A percentile compares a stretch with the other conserved stretches of the same genome.
Conservation (phyloP, 345 rosid genomes). For the Gossypium longicalyx region DNA sequence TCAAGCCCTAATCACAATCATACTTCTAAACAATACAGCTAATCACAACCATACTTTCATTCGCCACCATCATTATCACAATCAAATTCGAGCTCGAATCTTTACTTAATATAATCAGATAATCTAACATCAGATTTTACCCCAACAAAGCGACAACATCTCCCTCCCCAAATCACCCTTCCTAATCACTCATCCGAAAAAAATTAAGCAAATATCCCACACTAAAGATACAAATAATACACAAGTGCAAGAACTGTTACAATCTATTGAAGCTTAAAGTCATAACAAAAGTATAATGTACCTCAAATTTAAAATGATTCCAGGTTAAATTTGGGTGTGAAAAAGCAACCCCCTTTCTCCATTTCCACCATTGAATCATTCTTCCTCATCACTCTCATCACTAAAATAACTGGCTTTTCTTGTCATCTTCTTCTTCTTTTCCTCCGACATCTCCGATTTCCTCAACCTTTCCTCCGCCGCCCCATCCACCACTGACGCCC, state of each 20-base stretch:
- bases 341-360: background rate
- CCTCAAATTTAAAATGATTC: constrained; percentile 1
- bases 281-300: background rate
- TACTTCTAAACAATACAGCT: background rate
- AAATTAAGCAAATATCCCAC: background rate
- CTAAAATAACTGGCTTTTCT: constrained; percentile 83
- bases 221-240: background rate
- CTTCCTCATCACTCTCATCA: constrained; percentile 90
- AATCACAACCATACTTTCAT: background rate
- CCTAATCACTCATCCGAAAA: background rate
- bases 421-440: constrained; percentile 33
- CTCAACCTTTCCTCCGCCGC: constrained; percentile 74
- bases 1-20: background rate
- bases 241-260: background rate
- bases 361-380: constrained; percentile 16
- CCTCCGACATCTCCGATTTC: constrained; percentile 35
- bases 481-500: constrained; percentile 90
- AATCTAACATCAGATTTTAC: background rate
- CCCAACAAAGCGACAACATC: background rate
- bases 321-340: background rate
- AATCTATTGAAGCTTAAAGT: background rate
- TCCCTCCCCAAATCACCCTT: background rate
- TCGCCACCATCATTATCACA: background rate
- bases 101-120: background rate
- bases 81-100: background rate